These are phyloP conservation scores for Venturia aucupariae DNA, from an alignment of 2,329 filamentous ascomycete species.

Conservation along the genomic window DNA sequence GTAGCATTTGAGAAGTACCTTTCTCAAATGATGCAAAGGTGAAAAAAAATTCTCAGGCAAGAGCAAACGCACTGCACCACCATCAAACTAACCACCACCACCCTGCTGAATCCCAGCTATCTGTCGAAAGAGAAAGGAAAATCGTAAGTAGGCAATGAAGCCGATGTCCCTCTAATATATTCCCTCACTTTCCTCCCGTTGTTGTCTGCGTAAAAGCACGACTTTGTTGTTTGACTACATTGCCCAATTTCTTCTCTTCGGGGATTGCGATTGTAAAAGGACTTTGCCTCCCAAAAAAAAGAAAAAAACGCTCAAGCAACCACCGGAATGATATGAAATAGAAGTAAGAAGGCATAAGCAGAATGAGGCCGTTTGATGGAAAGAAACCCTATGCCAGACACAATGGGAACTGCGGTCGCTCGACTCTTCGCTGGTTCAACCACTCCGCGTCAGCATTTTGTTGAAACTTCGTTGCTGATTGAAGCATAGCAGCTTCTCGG, in stretches of 20 bases:
- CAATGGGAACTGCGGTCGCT: not conserved
- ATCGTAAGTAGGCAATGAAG: slow-evolving; percentile 6
- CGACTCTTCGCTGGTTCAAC: not conserved
- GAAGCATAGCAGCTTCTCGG: not conserved
- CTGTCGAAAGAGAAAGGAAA: not conserved
- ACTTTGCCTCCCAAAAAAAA: not conserved
- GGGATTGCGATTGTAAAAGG: not conserved
- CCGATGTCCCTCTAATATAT: slow-evolving; percentile 4
- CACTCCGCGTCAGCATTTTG: not conserved
- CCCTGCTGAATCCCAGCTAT: not conserved
- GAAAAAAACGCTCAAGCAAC: not conserved
- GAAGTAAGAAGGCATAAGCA: not conserved
- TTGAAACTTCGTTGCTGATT: not conserved
- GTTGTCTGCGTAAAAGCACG: not conserved
- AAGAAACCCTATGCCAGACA: not conserved
- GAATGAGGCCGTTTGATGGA: not conserved
- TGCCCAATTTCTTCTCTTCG: not conserved
- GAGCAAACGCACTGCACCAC: not conserved
- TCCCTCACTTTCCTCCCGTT: not conserved
- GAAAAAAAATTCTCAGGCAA: not conserved
- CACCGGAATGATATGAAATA: not conserved
- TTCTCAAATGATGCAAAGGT: not conserved
- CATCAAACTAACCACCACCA: not conserved
- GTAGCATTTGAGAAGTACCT: not conserved
- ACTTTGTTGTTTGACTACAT: not conserved